These are phyloP conservation scores for Leersia perrieri DNA, from an alignment of 176 grass and related monocot genomes.

Conservation along the genomic window DNA sequence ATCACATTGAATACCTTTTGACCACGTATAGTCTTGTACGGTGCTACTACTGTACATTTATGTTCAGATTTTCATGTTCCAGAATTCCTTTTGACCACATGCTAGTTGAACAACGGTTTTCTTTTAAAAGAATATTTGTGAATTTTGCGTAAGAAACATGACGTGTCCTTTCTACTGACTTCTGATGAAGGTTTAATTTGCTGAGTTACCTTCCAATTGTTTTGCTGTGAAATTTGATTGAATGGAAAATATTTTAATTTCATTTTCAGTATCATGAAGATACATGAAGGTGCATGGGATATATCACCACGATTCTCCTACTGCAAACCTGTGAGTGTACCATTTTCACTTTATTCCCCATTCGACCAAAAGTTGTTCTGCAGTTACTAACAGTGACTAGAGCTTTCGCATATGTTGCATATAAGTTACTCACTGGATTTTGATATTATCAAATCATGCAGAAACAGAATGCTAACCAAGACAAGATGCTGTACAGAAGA, in stretches of 20 bases:
- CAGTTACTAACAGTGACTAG: not conserved
- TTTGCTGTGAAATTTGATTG: not conserved
- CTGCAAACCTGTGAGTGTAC: conserved; percentile 61
- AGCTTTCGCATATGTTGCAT: not conserved
- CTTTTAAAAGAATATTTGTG: not conserved
- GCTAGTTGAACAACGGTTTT: not conserved
- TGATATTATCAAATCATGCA: conserved; percentile 5
- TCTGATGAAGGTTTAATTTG: not conserved
- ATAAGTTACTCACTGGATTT: conserved; percentile 1
- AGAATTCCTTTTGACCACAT: not conserved
- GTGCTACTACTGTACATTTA: conserved; percentile 6
- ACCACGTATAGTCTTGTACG: conserved; percentile 5
- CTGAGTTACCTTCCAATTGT: not conserved
- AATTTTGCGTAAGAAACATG: not conserved
- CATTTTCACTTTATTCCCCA: not conserved
- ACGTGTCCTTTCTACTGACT: not conserved
- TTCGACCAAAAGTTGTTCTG: not conserved
- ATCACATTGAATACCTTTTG: conserved; percentile 33
- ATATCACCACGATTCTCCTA: conserved; percentile 63
- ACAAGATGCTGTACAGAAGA: conserved; percentile 45
- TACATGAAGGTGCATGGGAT: conserved; percentile 40
- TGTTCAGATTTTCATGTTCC: conserved; percentile 12
- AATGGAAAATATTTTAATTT: not conserved
- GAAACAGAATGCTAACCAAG: conserved; percentile 41
- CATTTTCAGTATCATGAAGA: conserved; percentile 42